These are phyloP conservation scores for Selenicereus undatus DNA, from an alignment of 148 eudicot genomes.

Conservation along the genomic window DNA sequence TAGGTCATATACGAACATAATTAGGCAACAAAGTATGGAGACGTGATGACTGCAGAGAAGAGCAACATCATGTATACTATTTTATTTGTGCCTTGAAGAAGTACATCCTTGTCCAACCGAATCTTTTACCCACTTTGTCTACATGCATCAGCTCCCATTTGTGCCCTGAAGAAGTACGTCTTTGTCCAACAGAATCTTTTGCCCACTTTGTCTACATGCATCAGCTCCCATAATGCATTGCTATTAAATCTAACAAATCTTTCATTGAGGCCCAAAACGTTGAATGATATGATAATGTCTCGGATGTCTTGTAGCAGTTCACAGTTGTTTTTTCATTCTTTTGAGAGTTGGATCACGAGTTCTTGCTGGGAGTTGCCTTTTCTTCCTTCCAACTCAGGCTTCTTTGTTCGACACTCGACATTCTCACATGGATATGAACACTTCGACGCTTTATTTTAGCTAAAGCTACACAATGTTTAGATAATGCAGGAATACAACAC, in stretches of 20 bases:
- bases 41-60: background rate
- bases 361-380: conserved; percentile 9
- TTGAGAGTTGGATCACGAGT: conserved; percentile 5
- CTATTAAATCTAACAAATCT: conserved; percentile 12
- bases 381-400: background rate
- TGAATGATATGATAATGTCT: conserved; percentile 18
- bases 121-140: conserved; percentile 15
- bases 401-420: background rate
- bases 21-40: conserved; percentile 23
- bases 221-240: conserved; percentile 20
- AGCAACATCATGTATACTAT: background rate
- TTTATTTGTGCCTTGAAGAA: conserved; percentile 4
- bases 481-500: background rate
- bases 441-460: background rate
- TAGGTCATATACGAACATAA: conserved; percentile 6
- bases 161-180: no score
- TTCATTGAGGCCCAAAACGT: conserved; percentile 18
- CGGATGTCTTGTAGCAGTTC: conserved; percentile 13
- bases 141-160: conserved; percentile 18
- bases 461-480: background rate
- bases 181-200: conserved; percentile 19
- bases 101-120: conserved; percentile 8
- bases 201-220: conserved; percentile 9
- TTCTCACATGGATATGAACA: no score
- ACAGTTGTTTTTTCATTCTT: conserved; percentile 10